Conservation (phyloP, 192 early-diverging fungal genomes). For the Chytriomyces sp. region DNA sequence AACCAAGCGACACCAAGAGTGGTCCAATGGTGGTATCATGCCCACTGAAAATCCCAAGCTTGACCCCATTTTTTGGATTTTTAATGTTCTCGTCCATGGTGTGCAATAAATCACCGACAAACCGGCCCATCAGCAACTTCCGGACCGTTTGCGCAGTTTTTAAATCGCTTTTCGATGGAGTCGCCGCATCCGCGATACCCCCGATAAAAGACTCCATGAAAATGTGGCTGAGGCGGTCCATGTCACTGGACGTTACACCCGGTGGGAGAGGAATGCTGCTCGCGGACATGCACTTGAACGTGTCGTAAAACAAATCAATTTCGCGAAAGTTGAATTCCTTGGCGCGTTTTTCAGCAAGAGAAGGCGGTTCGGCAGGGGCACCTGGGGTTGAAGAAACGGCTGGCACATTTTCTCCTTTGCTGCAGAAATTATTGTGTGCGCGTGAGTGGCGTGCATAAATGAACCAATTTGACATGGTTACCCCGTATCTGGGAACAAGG, state of each 20-base stretch:
- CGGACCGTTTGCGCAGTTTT: neutral
- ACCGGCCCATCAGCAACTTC: conserved; percentile 26
- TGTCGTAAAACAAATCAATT: conserved; percentile 46
- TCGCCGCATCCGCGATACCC: conserved; percentile 13
- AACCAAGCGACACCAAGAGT: conserved; percentile 12
- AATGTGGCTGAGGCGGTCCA: conserved; percentile 33
- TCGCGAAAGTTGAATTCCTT: conserved; percentile 27
- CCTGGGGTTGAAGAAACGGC: neutral
- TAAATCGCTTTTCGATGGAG: neutral
- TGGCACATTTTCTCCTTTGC: neutral
- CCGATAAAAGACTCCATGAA: conserved; percentile 41
- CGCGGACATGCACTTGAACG: conserved; percentile 35
- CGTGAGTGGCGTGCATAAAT: neutral
- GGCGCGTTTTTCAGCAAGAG: neutral
- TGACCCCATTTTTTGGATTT: conserved; percentile 5
- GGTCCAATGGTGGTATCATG: conserved; percentile 37
- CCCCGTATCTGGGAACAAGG: conserved; percentile 22
- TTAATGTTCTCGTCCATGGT: conserved; percentile 2
- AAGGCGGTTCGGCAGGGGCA: neutral
- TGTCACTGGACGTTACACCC: conserved; percentile 43
- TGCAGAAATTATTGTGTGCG: neutral
- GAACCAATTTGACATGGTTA: neutral
- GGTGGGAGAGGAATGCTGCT: conserved; percentile 39
- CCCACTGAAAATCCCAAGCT: conserved; percentile 30
- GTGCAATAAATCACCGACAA: conserved; percentile 28